A percentile compares a stretch with the other conserved stretches of the same genome.
phyloP scores from a whole-genome alignment of 2,329 filamentous ascomycete genomes.

The Thelonectria blattea region DNA sequence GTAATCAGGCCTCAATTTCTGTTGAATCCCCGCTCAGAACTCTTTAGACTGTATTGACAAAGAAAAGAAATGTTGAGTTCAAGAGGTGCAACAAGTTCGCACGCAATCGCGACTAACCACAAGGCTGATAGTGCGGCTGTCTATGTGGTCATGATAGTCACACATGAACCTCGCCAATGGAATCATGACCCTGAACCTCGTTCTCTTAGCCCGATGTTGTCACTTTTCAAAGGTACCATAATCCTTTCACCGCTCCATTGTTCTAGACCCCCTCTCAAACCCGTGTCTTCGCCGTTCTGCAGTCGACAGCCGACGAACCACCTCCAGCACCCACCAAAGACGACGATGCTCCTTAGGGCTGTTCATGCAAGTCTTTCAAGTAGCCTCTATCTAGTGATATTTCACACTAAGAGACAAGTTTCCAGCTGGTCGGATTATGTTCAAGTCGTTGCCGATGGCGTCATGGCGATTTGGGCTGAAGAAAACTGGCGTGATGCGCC shows the following conservation, averaged over 20 bases:
- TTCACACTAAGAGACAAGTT: conserved; percentile 8
- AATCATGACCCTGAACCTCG: background rate
- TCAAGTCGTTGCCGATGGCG: conserved; percentile 5
- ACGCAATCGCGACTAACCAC: conserved; percentile 4
- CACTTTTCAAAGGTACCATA: no score
- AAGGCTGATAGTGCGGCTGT: background rate
- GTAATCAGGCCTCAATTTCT: background rate
- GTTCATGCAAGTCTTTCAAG: background rate
- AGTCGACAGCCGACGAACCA: background rate
- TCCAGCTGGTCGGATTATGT: conserved; percentile 3
- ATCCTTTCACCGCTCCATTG: background rate
- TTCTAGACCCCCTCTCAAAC: background rate
- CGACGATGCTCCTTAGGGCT: background rate
- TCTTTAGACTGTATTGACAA: background rate
- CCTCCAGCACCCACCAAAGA: background rate
- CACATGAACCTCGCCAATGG: background rate
- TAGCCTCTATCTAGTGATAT: background rate
- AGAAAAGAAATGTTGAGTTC: conserved; percentile 2
- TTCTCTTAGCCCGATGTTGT: background rate
- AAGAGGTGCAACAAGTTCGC: conserved; percentile 3
- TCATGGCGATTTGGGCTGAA: conserved; percentile 16
- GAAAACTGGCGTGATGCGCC: conserved; percentile 6
- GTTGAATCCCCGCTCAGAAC: background rate
- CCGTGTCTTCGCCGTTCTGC: background rate
- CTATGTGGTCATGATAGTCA: background rate